Evolutionary conservation across 352 stramenopile species (phyloP).

Genomic region (Phytophthora pluvialis): DNA sequence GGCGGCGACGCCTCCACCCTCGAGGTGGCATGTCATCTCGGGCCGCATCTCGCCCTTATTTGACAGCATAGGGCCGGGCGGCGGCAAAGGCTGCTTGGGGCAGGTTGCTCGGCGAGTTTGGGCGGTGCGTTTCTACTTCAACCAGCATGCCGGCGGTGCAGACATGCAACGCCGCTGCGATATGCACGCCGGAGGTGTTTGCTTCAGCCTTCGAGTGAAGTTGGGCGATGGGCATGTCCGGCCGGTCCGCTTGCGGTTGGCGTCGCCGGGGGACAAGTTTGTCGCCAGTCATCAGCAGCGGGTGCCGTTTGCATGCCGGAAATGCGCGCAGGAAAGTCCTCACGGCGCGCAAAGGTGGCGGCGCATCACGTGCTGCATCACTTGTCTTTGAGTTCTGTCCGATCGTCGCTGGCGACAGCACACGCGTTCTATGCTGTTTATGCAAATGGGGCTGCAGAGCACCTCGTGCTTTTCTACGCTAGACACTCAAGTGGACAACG

Average conservation of each 20-base stretch:
- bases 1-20: neutral
- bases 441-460: no score
- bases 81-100: constrained; percentile 7
- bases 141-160: constrained; percentile 14
- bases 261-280: no score
- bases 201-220: constrained; percentile 2
- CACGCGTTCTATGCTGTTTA: no score
- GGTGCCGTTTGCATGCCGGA: neutral
- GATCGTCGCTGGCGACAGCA: neutral
- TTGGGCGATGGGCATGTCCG: neutral
- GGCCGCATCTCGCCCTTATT: constrained; percentile 2
- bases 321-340: neutral
- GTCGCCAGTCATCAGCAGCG: neutral
- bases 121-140: constrained; percentile 11
- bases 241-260: no score
- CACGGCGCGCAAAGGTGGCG: neutral
- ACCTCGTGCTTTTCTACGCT: no score
- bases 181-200: neutral
- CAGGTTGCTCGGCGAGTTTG: neutral
- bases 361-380: neutral
- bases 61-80: constrained; percentile 9
- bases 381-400: constrained; percentile 5
- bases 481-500: no score
- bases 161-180: constrained; percentile 6
- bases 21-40: constrained; percentile 6